Percentiles rank a stretch among this genome's conserved stretches.
Evolutionary conservation across 2,329 filamentous ascomycete species (phyloP).

Genomic region (Nannizzia gypsea): DNA sequence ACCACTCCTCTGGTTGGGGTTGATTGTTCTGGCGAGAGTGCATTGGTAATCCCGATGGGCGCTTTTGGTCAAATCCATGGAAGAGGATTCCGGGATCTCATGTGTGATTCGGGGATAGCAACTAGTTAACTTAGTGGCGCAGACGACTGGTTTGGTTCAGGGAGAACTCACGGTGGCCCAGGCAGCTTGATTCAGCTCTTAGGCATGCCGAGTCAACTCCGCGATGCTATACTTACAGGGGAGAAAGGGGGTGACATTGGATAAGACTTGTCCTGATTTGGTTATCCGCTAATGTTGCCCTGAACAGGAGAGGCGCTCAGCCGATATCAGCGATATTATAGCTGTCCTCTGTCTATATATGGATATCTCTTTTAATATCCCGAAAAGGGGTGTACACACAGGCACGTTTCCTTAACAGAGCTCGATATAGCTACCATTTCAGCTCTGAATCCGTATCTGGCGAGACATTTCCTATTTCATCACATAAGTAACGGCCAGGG

Average conservation of each 20-base stretch:
- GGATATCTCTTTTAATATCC: not conserved
- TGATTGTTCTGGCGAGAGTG: not conserved
- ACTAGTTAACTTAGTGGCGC: too few species aligned
- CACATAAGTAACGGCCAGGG: not conserved
- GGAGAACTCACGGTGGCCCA: too few species aligned
- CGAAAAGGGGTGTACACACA: not conserved
- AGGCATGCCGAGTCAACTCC: too few species aligned
- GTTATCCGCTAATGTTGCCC: not conserved
- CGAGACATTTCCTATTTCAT: not conserved
- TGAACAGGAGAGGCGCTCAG: not conserved
- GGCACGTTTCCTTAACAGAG: not conserved
- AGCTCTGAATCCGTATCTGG: not conserved
- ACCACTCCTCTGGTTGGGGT: not conserved
- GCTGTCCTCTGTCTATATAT: not conserved
- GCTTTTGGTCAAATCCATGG: not conserved
- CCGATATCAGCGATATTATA: not conserved
- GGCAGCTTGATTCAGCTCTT: too few species aligned
- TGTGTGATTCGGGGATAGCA: too few species aligned
- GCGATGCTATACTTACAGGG: not conserved
- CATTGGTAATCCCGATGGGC: not conserved
- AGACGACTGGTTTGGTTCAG: too few species aligned
- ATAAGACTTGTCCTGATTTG: too few species aligned
- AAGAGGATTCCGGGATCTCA: not conserved
- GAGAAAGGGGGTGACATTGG: not conserved
- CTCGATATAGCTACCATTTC: not conserved